Evolutionary conservation across 139 green algal species (phyloP).

Genomic region (Volvox africanus): DNA sequence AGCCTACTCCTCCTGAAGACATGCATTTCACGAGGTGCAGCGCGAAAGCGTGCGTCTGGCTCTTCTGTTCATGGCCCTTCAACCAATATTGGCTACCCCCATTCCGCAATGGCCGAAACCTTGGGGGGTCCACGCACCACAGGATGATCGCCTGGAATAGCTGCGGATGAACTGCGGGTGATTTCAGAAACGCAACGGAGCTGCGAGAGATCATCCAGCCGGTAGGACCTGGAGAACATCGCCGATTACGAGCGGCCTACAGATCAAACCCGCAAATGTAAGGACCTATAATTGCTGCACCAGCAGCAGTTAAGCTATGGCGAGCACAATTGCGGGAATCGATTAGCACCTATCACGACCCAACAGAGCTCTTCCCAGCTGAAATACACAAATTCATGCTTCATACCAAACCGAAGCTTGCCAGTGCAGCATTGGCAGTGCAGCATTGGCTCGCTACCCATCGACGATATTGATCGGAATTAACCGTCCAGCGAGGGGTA

Average conservation of each 20-base stretch:
- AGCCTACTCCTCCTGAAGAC: slow-evolving; percentile 3
- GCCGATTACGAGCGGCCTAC: too few species aligned
- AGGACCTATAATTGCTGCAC: too few species aligned
- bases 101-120: neutral
- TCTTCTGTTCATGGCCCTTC: neutral
- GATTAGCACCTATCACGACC: too few species aligned
- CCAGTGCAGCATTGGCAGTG: neutral
- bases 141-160: neutral
- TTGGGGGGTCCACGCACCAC: neutral
- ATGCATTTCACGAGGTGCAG: neutral
- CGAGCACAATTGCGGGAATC: too few species aligned
- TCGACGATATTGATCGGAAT: neutral
- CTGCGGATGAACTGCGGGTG: neutral
- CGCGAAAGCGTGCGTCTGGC: neutral
- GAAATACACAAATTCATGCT: neutral
- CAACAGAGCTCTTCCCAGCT: neutral
- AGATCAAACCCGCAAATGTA: too few species aligned
- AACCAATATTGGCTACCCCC: neutral
- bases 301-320: too few species aligned
- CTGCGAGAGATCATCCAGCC: neutral
- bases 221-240: too few species aligned
- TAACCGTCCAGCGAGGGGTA: slow-evolving; percentile 41
- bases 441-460: neutral
- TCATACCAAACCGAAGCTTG: too few species aligned
- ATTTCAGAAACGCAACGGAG: neutral